phyloP scores from a whole-genome alignment of 2,329 filamentous ascomycete species.

The Pyrenophora tritici-repentis region DNA sequence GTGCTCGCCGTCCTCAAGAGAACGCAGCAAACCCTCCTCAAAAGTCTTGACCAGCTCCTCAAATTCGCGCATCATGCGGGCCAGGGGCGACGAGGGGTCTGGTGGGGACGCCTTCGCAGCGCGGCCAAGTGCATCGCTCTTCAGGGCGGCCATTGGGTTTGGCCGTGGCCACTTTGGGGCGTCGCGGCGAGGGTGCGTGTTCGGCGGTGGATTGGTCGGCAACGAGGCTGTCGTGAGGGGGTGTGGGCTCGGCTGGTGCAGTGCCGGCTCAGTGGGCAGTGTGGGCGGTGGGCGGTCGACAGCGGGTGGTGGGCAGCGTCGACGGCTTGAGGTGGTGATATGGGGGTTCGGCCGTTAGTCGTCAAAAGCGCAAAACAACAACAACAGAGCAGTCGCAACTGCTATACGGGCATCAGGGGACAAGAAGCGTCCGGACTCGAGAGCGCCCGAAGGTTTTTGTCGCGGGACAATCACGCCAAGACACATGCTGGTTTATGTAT shows the following conservation, averaged over 20 bases:
- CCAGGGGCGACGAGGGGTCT: conserved; percentile 25
- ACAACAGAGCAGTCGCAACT: conserved; percentile 7
- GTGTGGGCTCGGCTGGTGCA: conserved; percentile 11
- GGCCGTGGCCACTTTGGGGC: conserved; percentile 13
- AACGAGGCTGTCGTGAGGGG: conserved; percentile 7
- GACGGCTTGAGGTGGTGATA: conserved; percentile 3
- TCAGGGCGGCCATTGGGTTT: conserved; percentile 36
- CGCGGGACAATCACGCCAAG: conserved; percentile 21
- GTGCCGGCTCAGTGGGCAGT: conserved; percentile 6
- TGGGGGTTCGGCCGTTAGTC: conserved; percentile 14
- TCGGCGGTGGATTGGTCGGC: conserved; percentile 3
- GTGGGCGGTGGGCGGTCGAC: neutral
- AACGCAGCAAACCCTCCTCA: conserved; percentile 38
- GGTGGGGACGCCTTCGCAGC: conserved; percentile 19
- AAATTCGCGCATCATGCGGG: conserved; percentile 42
- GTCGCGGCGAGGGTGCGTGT: conserved; percentile 7
- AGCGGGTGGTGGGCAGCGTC: neutral
- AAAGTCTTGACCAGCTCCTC: conserved; percentile 37
- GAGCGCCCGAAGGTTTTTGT: conserved; percentile 22
- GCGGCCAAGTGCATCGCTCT: conserved; percentile 27
- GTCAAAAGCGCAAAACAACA: conserved; percentile 13
- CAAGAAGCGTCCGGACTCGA: conserved; percentile 10
- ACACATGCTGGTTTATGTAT: conserved; percentile 7
- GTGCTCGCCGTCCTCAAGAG: conserved; percentile 24
- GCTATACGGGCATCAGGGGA: conserved; percentile 13